Base-by-base conservation (phyloP, 306 rosid genomes). In the Malus sylvestris region DNA sequence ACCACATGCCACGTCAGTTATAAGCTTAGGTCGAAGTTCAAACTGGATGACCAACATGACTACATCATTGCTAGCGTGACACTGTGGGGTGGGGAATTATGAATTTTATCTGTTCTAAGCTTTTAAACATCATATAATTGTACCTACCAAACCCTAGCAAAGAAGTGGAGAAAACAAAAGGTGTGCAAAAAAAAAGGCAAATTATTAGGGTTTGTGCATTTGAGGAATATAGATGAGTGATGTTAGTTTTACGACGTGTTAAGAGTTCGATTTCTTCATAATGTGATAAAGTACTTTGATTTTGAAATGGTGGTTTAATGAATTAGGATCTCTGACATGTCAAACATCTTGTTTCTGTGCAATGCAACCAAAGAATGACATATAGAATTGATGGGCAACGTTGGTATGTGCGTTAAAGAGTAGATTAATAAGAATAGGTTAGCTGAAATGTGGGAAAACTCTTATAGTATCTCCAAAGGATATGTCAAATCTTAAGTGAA, bases 1-100 rank as follows among this genome's bases (percentile, higher is more conserved):
- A n/a, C 64, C 76, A 29, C 67, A 44, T 16, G 52, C 78, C 66
- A 63, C 77, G 25, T 16, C 29, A 6, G 12, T 20, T 12, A 35
- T 9, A 27, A 12, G 67, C 57, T 35, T 51, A 18, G 74, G 40
- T 49, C 8, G 2, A 35, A 38, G 76, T 30, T 38, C 42, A 38
- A 7, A 38, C 42, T 15, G 5, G 72, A 80, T 72, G 46, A 19
- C 66, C 72, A 80, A 72, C 84, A 66, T 81, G 81, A 66, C 63
- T 63, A 13, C 81, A 80, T 83, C 52, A 83, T 83, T 71, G 70
- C 68, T 70, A 19, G 16, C 2, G 65, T 22, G 51, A 53, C 65
- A 70, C 35, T 46, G 58, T 30, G 53, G 55, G 32, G 4, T 71
- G 67, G 66, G 58, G 20, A 29, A 27, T 18, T 46, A 11, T 8